Conservation (phyloP, 2,329 filamentous ascomycete species). For the Neopestalotiopsis sp. region DNA sequence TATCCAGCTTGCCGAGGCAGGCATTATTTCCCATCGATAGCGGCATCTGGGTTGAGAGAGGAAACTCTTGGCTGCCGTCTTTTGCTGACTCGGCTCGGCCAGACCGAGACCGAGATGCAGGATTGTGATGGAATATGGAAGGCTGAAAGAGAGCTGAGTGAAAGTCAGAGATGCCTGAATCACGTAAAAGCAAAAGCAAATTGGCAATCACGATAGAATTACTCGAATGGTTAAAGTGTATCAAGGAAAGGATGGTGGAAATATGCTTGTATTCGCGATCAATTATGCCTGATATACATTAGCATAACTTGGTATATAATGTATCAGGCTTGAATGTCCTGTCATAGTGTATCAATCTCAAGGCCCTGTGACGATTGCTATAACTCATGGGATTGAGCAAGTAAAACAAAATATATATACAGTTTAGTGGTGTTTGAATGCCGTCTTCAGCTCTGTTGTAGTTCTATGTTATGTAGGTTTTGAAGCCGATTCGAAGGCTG, state of each 20-base stretch:
- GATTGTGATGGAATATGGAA: not conserved
- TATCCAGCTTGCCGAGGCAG: not conserved
- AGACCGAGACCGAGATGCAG: not conserved
- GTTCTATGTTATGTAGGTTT: too few relatives aligned
- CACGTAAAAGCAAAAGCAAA: not conserved
- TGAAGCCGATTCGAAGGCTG: too few relatives aligned
- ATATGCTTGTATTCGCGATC: too few relatives aligned
- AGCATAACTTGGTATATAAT: too few relatives aligned
- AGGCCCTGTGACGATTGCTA: too few relatives aligned
- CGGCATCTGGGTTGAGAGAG: not conserved
- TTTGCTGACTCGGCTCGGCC: not conserved
- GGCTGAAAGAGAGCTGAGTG: not conserved
- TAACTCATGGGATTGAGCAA: too few relatives aligned
- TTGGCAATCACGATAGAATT: not conserved
- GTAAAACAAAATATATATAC: too few relatives aligned
- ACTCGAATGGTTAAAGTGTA: not conserved
- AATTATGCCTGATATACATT: too few relatives aligned
- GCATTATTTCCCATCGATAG: not conserved
- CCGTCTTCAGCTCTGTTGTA: too few relatives aligned
- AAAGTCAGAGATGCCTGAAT: not conserved
- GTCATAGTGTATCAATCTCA: too few relatives aligned
- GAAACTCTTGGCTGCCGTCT: not conserved
- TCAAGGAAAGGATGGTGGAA: not conserved
- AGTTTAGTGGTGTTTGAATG: too few relatives aligned
- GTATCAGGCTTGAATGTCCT: too few relatives aligned